Percentiles rank a stretch among this genome's conserved stretches.
Conservation (phyloP, 371 early-diverging fungal species). For the Mucor saturninus region DNA sequence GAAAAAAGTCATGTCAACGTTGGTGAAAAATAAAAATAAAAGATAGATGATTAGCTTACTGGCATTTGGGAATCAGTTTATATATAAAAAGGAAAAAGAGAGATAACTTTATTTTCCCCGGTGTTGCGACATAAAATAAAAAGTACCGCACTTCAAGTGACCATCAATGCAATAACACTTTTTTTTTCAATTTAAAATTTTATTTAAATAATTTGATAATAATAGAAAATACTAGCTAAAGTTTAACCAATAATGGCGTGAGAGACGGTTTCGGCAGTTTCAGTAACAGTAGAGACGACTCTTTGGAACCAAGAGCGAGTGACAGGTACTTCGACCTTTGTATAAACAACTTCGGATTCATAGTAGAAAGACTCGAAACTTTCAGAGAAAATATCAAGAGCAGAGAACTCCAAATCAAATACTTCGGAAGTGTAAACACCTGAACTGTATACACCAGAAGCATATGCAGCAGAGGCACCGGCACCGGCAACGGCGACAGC, state of each 20-base stretch:
- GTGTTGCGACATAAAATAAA: not conserved
- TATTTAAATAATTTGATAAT: not conserved
- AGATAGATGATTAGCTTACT: not conserved
- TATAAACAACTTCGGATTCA: constrained; percentile 12
- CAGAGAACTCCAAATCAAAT: constrained; percentile 38
- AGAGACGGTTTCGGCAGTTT: constrained; percentile 24
- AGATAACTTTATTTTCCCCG: not conserved
- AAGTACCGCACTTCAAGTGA: not conserved
- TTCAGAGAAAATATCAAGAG: constrained; percentile 49
- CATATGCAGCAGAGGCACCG: not conserved
- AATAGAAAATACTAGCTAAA: not conserved
- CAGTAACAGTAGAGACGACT: constrained; percentile 36
- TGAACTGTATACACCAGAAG: too few species aligned
- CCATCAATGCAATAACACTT: too few species aligned
- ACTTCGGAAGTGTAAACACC: not conserved
- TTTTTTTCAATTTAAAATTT: not conserved
- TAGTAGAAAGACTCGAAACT: constrained; percentile 39
- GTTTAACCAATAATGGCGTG: constrained; percentile 27
- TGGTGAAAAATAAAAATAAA: not conserved
- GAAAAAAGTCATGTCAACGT: not conserved
- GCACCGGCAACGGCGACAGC: too few species aligned
- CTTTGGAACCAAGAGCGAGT: constrained; percentile 47
- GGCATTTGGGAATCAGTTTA: not conserved
- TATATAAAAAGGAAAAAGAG: not conserved
- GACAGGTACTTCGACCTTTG: constrained; percentile 24